phyloP scores from a whole-genome alignment of 192 early-diverging fungal genomes.

The Dimargaris xerosporica region DNA sequence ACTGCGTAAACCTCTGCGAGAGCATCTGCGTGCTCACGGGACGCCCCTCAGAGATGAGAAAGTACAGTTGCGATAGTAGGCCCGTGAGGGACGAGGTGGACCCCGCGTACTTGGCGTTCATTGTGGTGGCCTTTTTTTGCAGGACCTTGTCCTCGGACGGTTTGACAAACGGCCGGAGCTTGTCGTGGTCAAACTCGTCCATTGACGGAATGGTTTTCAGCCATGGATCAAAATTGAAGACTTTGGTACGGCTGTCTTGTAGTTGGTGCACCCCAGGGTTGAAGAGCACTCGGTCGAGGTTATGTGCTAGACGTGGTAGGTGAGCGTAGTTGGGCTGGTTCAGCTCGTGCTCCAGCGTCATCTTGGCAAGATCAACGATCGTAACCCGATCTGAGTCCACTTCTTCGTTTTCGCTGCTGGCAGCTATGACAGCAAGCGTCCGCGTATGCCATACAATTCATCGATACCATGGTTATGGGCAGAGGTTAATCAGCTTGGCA shows the following conservation, averaged over 20 bases:
- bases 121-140: constrained; percentile 30
- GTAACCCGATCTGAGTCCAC: no score
- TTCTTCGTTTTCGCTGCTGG: no score
- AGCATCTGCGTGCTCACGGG: constrained; percentile 40
- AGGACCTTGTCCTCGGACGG: constrained; percentile 56
- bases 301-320: constrained; percentile 25
- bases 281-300: constrained; percentile 27
- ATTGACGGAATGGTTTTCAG: constrained; percentile 66
- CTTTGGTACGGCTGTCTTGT: constrained; percentile 54
- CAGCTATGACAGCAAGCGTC: no score
- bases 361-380: no score
- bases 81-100: constrained; percentile 84
- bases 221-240: constrained; percentile 69
- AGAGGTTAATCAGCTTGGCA: no score
- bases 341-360: no score
- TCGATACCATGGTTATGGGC: no score
- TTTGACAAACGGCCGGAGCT: constrained; percentile 59
- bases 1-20: constrained; percentile 42
- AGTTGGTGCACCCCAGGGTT: constrained; percentile 72
- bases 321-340: no score
- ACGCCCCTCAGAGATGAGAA: constrained; percentile 45
- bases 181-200: constrained; percentile 65
- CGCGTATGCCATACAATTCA: no score
- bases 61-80: constrained; percentile 60
- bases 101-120: constrained; percentile 41